Base-by-base conservation (phyloP, 2,329 filamentous ascomycete genomes). In the Biscogniauxia sp. region DNA sequence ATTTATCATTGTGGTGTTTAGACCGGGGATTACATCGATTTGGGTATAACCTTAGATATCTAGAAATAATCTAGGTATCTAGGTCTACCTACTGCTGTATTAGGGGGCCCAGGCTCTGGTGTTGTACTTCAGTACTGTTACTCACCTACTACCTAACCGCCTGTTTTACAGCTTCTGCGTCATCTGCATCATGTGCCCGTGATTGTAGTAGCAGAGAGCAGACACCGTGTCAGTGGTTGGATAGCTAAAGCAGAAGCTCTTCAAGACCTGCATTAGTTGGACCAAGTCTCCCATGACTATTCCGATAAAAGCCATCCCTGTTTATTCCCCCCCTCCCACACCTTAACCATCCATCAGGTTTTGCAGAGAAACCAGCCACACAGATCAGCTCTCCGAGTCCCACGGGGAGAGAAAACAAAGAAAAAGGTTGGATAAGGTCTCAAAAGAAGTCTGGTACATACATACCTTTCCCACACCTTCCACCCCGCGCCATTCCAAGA, bases 401-500 rank as follows among this genome's bases (percentile, higher is more conserved):
- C 20, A 19, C 54, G 20, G 20, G 19, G 26, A 25, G 20, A 56
- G 41, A 25, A 20, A 20, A 50, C 41, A 32, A 57, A 57, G 55
- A 55, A 49, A 59, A 59, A 57, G 55, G 54, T 51, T 54, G 52
- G 57, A 51, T 57, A 57, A 49, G 51, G 51, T 55, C 60, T 60
- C 59, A 59, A 60, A 60, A 56, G 23, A 56, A 56, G 54, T 13
- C 53, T 45, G 20, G 45, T 49, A 53, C 26, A 56, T 51, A 51
- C 25, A 23, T 57, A 51, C 50, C 20, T 23, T 23, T 52, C 13
- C 23, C 54, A 55, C 56, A 45, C 57, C 51, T 63, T 26, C 11
- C 8, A 13, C 28, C 25, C 63, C 55, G 61, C 60, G 60, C 61
- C 63, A 53, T 66, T 63, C 63, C 63, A 60, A 63, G 62, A 67